phyloP scores from a whole-genome alignment of 257 asterid genomes.

The Solanum appendiculatum region DNA sequence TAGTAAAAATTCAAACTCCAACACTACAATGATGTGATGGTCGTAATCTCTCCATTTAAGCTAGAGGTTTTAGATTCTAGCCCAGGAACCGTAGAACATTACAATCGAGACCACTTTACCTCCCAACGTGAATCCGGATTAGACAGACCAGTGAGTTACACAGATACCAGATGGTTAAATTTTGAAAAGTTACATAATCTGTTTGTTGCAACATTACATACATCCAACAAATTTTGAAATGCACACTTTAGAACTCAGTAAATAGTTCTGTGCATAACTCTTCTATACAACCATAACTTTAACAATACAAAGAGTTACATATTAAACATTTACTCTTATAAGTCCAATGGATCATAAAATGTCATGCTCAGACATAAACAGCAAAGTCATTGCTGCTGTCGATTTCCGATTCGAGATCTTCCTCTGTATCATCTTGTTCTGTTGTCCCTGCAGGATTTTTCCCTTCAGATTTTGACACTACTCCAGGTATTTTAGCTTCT shows the following conservation, averaged over 20 bases:
- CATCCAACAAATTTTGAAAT: neutral
- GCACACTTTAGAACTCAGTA: neutral
- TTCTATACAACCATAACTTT: neutral
- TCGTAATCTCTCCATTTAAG: neutral
- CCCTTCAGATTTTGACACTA: constrained; percentile 4
- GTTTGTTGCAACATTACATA: neutral
- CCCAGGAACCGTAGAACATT: too few species aligned
- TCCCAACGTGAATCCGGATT: neutral
- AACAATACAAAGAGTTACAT: neutral
- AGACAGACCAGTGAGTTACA: neutral
- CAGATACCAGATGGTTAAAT: neutral
- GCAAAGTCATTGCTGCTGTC: constrained; percentile 22
- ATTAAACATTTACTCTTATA: neutral
- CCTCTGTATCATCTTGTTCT: constrained; percentile 17
- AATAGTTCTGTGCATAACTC: neutral
- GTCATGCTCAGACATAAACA: neutral
- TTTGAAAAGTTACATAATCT: neutral
- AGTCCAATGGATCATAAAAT: neutral
- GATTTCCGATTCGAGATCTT: constrained; percentile 24
- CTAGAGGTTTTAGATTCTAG: neutral
- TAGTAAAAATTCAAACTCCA: too few species aligned
- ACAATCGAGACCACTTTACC: neutral
- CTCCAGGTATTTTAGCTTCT: constrained; percentile 42
- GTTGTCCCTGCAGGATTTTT: neutral
- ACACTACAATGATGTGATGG: neutral